Percentiles rank a stretch among this genome's conserved stretches.
Conservation (phyloP, 1,284 basidiomycete genomes). For the Cryptococcus sp. region DNA sequence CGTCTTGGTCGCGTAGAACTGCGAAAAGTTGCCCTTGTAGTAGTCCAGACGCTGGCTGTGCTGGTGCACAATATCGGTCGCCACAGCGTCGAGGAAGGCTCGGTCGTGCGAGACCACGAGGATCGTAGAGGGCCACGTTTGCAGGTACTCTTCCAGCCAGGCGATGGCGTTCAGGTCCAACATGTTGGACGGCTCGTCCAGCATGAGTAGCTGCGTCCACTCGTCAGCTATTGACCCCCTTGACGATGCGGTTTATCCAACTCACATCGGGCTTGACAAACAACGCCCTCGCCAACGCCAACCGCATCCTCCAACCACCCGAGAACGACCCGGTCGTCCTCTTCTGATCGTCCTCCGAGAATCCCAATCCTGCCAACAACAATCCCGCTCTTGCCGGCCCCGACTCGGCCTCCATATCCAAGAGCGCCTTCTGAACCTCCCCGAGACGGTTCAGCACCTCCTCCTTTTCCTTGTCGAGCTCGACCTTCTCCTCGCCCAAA, state of each 20-base stretch:
- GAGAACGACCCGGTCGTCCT: constrained; percentile 83
- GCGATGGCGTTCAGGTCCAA: constrained; percentile 59
- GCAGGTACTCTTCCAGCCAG: constrained; percentile 82
- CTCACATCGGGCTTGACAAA: constrained; percentile 80
- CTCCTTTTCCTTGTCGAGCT: constrained; percentile 71
- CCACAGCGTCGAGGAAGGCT: constrained; percentile 95
- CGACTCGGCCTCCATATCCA: constrained; percentile 97
- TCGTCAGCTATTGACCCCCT: background rate
- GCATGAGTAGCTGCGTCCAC: constrained; percentile 66
- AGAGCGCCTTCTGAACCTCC: constrained; percentile 83
- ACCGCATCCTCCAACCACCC: constrained; percentile 99
- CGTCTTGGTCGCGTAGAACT: constrained; percentile 98
- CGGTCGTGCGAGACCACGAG: constrained; percentile 98
- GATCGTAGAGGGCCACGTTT: constrained; percentile 91
- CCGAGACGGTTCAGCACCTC: constrained; percentile 80
- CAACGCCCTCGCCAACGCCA: constrained; percentile 89
- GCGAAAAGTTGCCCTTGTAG: constrained; percentile 84
- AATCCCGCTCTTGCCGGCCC: constrained; percentile 90
- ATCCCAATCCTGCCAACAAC: constrained; percentile 87
- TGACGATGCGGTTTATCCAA: background rate
- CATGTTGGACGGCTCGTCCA: constrained; percentile 98
- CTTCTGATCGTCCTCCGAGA: constrained; percentile 81
- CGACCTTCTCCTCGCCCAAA: constrained; percentile 62
- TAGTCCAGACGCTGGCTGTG: constrained; percentile 94
- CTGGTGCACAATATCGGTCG: constrained; percentile 94